A percentile compares a stretch with the other conserved stretches of the same genome.
These are phyloP conservation scores for Clathrospora elynae DNA, from an alignment of 2,329 filamentous ascomycete species.

Conservation along the genomic window DNA sequence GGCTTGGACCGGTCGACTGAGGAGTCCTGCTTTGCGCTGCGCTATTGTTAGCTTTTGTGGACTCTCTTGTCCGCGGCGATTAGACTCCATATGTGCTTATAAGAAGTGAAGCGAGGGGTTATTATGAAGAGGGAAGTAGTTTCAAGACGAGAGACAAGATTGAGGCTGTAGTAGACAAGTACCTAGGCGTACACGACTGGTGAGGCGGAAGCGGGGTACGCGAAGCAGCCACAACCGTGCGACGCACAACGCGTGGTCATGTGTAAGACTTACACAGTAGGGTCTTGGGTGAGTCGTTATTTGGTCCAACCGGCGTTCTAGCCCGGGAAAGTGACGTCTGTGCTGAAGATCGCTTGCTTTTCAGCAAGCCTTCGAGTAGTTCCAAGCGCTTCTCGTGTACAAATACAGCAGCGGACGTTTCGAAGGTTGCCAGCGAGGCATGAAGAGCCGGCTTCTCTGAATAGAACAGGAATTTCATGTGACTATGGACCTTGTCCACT, in stretches of 20 bases:
- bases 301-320: background rate
- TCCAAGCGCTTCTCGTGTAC: slow-evolving; percentile 6
- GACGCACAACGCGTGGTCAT: no score
- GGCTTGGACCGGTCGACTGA: background rate
- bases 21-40: slow-evolving; percentile 3
- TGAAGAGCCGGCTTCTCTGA: slow-evolving; percentile 19
- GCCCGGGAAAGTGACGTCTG: background rate
- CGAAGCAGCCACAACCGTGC: no score
- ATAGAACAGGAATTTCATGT: slow-evolving; percentile 31
- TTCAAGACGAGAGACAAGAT: no score
- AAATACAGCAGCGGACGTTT: slow-evolving; percentile 8
- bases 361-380: slow-evolving; percentile 20
- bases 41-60: slow-evolving; percentile 4
- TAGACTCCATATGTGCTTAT: no score
- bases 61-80: no score
- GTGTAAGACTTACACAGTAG: slow-evolving; percentile 12
- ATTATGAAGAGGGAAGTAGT: no score
- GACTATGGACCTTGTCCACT: slow-evolving; percentile 19
- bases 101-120: no score
- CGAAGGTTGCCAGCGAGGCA: slow-evolving; percentile 23
- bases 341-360: slow-evolving; percentile 1
- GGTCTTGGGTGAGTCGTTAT: background rate
- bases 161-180: no score
- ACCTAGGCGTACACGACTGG: no score
- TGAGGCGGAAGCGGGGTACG: no score